Conservation (phyloP, 352 stramenopile species). For the Globisporangium nagaii region DNA sequence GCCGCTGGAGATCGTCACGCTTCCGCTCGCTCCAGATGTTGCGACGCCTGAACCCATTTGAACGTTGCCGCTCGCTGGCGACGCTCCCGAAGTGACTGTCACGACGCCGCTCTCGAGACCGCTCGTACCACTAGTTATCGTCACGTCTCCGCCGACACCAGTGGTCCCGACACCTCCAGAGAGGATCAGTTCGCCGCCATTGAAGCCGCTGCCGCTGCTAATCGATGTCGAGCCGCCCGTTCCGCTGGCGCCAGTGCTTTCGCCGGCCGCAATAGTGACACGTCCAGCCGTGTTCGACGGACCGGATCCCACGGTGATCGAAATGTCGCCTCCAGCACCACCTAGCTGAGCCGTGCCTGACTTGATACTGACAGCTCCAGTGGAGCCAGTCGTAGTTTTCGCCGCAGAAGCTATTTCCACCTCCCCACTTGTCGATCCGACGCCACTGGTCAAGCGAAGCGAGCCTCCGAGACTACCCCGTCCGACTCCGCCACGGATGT, state of each 20-base stretch:
- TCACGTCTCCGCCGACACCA: conserved; percentile 31
- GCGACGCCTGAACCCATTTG: conserved; percentile 23
- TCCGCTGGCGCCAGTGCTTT: conserved; percentile 23
- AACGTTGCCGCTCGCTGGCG: conserved; percentile 14
- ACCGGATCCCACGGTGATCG: conserved; percentile 23
- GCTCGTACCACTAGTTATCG: conserved; percentile 36
- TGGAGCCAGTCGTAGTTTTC: conserved; percentile 24
- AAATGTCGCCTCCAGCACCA: conserved; percentile 27
- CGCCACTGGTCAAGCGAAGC: conserved; percentile 29
- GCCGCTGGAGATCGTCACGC: conserved; percentile 35
- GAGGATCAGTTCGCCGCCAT: conserved; percentile 30
- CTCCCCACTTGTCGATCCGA: conserved; percentile 26
- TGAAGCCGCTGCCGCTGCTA: conserved; percentile 20
- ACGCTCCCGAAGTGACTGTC: conserved; percentile 13
- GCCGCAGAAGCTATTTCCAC: conserved; percentile 24
- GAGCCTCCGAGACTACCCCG: conserved; percentile 21
- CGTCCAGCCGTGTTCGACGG: conserved; percentile 21
- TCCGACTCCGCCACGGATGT: conserved; percentile 3
- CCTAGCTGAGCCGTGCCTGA: conserved; percentile 18
- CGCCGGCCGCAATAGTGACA: conserved; percentile 30
- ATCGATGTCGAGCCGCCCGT: conserved; percentile 11
- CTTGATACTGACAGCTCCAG: conserved; percentile 21
- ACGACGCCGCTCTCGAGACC: conserved; percentile 16
- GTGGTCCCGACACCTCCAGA: conserved; percentile 29
- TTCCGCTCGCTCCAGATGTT: conserved; percentile 26